A percentile compares a stretch with the other conserved stretches of the same genome.
phyloP scores from a whole-genome alignment of 208 protist species.

The Paratrypanosoma confusum region DNA sequence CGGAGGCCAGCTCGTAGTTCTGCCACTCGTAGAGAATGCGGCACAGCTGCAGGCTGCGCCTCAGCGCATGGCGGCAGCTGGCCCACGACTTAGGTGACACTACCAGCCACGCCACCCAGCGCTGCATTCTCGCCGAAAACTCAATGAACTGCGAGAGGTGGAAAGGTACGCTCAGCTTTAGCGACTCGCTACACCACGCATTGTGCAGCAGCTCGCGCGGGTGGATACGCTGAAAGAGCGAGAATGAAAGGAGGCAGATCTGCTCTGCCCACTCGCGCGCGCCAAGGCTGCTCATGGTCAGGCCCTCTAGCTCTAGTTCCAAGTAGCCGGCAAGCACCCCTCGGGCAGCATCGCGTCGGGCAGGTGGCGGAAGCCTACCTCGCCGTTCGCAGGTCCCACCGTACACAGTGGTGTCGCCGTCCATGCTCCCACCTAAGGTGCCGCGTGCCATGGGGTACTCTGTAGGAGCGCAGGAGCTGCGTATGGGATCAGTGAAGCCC shows the following conservation, averaged over 20 bases:
- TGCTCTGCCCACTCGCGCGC: constrained; percentile 28
- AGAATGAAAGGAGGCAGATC: constrained; percentile 48
- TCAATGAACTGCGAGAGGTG: constrained; percentile 35
- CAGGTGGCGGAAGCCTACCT: background rate
- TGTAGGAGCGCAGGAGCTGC: too few species aligned
- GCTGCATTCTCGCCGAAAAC: constrained; percentile 27
- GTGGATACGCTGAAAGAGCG: constrained; percentile 38
- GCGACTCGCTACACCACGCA: constrained; percentile 29
- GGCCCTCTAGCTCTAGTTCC: background rate
- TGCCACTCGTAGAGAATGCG: constrained; percentile 46
- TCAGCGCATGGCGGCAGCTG: constrained; percentile 20
- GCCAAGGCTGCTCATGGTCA: constrained; percentile 9
- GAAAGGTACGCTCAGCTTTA: constrained; percentile 19
- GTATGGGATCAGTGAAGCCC: too few species aligned
- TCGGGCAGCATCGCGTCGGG: background rate
- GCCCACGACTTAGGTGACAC: constrained; percentile 25
- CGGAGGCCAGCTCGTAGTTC: constrained; percentile 57
- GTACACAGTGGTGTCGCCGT: too few species aligned
- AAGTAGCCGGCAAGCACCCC: background rate
- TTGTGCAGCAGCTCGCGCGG: constrained; percentile 56
- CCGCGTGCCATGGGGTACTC: too few species aligned
- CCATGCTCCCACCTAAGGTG: too few species aligned
- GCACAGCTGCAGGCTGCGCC: constrained; percentile 33
- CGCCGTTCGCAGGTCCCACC: too few species aligned
- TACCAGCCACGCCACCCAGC: constrained; percentile 34